Base-by-base conservation (phyloP, 176 grass and related monocot species). In the Zizania latifolia region DNA sequence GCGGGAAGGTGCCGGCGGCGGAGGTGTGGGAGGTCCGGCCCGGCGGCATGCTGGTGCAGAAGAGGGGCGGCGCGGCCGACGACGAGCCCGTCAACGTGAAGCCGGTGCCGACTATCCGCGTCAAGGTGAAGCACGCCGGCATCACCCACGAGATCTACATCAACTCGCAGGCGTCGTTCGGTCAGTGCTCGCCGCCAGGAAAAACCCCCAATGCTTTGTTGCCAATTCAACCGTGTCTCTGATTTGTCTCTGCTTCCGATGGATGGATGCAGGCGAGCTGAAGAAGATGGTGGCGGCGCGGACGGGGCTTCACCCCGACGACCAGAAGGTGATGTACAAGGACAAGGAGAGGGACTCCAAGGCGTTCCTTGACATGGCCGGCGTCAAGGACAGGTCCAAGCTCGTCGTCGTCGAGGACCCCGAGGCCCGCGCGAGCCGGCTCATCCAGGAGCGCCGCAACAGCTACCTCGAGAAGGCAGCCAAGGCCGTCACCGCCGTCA, bases 11-110 rank as follows among this genome's bases (percentile, higher is more conserved):
- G 74, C 46, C 68, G 27, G 78, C 59, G 78, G 86, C 91, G 68
- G 93, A 87, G 64, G 83, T 90, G 65, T 98, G 88, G 94, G 94
- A 98, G 86, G 94, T 98, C 17, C 81, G 94, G 22, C 94, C 94
- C 4, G 77, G 94, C 11, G 94, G 94, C 29, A 92, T 98, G 94
- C 83, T 98, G 36, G 94, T 98, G 80, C 94, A 98, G 89, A 98
- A 94, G 84, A 37, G 91, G 41, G 74, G 83, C 22, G 65, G 76
- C 65, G 70, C 46, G 39, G 38, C 70, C 23, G 72, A 75, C 0
- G 92, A 81, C 27, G 89, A 80, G 76, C 75, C 67, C 10, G 72
- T 59, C 2, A 81, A 73, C 31, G 81, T 83, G 24, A 87, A 63
- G 77, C 86, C 86, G 6, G 91, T 94, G 23, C 94, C 88, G 3